Evolutionary conservation across 306 rosid species (phyloP), one percentile per base, ranked within the genome.

Genomic region (Glycyrrhiza uralensis): DNA sequence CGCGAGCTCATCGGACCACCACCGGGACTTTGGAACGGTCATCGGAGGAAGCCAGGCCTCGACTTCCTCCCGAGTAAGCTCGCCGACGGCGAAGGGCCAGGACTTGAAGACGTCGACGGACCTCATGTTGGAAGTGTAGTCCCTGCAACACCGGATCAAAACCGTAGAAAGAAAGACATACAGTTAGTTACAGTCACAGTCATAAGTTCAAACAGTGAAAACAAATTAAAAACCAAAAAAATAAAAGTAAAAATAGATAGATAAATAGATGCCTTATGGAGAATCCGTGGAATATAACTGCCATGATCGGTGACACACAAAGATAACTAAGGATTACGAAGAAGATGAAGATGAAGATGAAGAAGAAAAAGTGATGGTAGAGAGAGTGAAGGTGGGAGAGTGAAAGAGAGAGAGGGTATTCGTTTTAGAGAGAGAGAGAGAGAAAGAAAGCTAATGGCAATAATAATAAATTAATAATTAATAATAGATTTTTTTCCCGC

Each of bases 121-220:
- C 83, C 97, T 89, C 93, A 85, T 85, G 72, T 85, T 83, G 20
- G 79, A 79, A 15, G 93, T 76, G 18, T 87, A 93, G 80, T 81
- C 93, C 72, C 98, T 93, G 77, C 29, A 74, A 54, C 49, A 46
- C 39, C 35, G 20, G 77, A 62, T 65, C 14, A n/a, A 35, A 84
- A 41, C 10, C 6, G 24, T 3, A 74, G 14, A 72, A 32, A 19
- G 42, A 72, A 32, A 19, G 42, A 72, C 9, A 52, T 46, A 38
- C 5, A n/a, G 28, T 75, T 42, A 66, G 68, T 76, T 55, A 66
- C 44, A 47, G 50, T 47, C 30, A 56, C 45, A 66, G 38, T 26
- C 38, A 64, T 26, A 72, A n/a, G n/a, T n/a, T n/a, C n/a, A n/a
- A n/a, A 52, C 41, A 18, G 4, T 19, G 15, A 20, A 47, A 57